Base-by-base conservation (phyloP, 208 protist genomes). In the Leishmania mexicana region DNA sequence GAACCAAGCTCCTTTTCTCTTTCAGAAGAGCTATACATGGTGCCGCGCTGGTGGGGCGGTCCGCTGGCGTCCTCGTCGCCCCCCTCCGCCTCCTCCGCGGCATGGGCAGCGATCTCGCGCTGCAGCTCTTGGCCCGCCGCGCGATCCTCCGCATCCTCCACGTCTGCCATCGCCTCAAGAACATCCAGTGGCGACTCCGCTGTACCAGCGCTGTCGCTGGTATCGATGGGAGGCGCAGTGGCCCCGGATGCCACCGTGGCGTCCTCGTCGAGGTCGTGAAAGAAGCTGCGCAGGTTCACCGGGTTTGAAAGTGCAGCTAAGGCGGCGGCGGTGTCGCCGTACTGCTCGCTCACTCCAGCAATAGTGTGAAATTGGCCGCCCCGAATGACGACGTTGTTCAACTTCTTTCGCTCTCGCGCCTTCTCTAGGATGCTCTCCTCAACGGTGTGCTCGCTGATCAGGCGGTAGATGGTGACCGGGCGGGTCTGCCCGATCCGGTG, bases 401-500 rank as follows among this genome's bases (percentile, higher is more conserved):
- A 88, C 54, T 92, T 89, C 73, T 97, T 98, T 54, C 99, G 99
- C 85, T 99, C 93, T 31, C 97, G 94, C 2, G 98, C 97, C 87
- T 99, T 99, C 71, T 94, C 81, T 80, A 99, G 87, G 70, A 99
- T 99, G 80, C 96, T 98, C 89, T 99, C 98, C 85, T 99, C 98
- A 49, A 99, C 94, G 0, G 99, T 99, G 75, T 95, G 88, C 80
- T 98, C 93, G 65, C 92, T 98, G 71, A 99, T 92, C 45, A 99
- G 92, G 51, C 98, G 93, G 87, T 99, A 99, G 78, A 99, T 98
- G 74, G 97, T 97, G 28, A 99, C 99, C 21, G 98, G 93, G 57
- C 95, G 92, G 1, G 97, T 99, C 81, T 99, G 99, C 21, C 99
- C 99, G 77, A 99, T 99, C 75, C 99, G 93, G 81, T 99, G 99